These are phyloP conservation scores for Austroboletus novae-zelandiae DNA, from an alignment of 1,284 basidiomycete genomes.

Conservation along the genomic window DNA sequence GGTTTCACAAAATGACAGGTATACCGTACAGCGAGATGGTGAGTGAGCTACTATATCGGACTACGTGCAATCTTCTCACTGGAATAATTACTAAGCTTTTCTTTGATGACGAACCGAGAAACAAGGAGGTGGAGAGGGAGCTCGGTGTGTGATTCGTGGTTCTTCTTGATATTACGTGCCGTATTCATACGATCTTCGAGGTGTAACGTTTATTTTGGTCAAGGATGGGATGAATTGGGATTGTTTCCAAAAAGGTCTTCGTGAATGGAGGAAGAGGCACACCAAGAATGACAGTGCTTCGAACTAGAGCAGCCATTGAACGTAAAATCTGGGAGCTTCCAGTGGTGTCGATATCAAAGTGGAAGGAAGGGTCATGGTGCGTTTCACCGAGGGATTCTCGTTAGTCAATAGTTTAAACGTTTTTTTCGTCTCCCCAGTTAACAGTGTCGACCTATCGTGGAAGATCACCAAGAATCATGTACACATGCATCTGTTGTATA, in stretches of 20 bases:
- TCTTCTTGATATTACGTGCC: background rate
- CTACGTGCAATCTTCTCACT: no score
- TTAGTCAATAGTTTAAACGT: background rate
- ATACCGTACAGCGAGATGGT: constrained; percentile 87
- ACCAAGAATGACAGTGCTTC: constrained; percentile 2
- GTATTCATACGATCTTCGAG: constrained; percentile 33
- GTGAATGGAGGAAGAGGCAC: constrained; percentile 52
- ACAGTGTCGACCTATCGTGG: constrained; percentile 11
- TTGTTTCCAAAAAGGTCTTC: constrained; percentile 60
- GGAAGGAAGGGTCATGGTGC: constrained; percentile 6
- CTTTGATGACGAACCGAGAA: constrained; percentile 80
- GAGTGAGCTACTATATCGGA: constrained; percentile 14
- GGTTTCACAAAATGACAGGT: constrained; percentile 65
- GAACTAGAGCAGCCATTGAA: constrained; percentile 1
- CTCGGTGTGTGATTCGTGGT: constrained; percentile 22
- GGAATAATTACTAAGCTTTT: constrained; percentile 53
- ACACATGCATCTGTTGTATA: no score
- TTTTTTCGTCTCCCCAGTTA: background rate
- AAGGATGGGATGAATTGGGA: constrained; percentile 49
- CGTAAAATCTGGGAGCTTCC: background rate
- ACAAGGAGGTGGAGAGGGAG: constrained; percentile 67
- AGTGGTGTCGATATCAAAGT: background rate
- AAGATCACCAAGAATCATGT: constrained; percentile 1
- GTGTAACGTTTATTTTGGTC: constrained; percentile 70
- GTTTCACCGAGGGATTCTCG: constrained; percentile 1